A percentile compares a stretch with the other conserved stretches of the same genome.
Conservation (phyloP, 345 rosid genomes). For the Erysimum cheiranthoides region DNA sequence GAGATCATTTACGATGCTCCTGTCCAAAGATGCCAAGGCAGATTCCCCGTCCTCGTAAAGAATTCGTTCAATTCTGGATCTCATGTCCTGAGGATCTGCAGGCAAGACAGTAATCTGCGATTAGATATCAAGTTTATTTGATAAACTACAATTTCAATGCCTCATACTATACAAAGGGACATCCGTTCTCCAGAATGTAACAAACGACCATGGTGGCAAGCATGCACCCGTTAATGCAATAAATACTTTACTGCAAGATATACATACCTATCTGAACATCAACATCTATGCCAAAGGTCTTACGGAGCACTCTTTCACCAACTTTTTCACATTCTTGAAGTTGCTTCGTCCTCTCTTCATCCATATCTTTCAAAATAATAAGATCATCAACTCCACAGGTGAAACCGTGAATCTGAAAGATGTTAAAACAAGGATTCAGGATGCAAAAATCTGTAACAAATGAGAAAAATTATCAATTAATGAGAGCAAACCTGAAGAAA, state of each 20-base stretch:
- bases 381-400: slow-evolving; percentile 99
- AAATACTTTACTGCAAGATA: slow-evolving; percentile 1
- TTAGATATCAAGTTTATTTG: slow-evolving; percentile 17
- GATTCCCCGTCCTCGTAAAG: slow-evolving; percentile 82
- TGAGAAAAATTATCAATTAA: slow-evolving; percentile 13
- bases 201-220: slow-evolving; percentile 34
- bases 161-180: slow-evolving; percentile 18
- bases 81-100: slow-evolving; percentile 67
- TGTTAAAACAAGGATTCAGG: slow-evolving; percentile 40
- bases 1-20: slow-evolving; percentile 72
- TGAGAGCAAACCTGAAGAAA: slow-evolving; percentile 74
- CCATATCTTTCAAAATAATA: slow-evolving; percentile 68
- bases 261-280: slow-evolving; percentile 60
- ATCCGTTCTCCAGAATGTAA: slow-evolving; percentile 22
- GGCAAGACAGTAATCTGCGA: slow-evolving; percentile 32
- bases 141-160: slow-evolving; percentile 18
- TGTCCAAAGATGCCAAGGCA: slow-evolving; percentile 76
- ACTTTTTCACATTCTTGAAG: slow-evolving; percentile 73
- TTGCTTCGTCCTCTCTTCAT: slow-evolving; percentile 68
- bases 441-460: slow-evolving; percentile 23
- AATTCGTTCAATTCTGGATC: slow-evolving; percentile 68
- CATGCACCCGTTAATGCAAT: slow-evolving; percentile 11
- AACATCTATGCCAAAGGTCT: slow-evolving; percentile 62
- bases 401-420: slow-evolving; percentile 90
- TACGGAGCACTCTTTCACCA: slow-evolving; percentile 76